These are phyloP conservation scores for Raffaelea arxii DNA, from an alignment of 2,329 filamentous ascomycete species.

Conservation along the genomic window DNA sequence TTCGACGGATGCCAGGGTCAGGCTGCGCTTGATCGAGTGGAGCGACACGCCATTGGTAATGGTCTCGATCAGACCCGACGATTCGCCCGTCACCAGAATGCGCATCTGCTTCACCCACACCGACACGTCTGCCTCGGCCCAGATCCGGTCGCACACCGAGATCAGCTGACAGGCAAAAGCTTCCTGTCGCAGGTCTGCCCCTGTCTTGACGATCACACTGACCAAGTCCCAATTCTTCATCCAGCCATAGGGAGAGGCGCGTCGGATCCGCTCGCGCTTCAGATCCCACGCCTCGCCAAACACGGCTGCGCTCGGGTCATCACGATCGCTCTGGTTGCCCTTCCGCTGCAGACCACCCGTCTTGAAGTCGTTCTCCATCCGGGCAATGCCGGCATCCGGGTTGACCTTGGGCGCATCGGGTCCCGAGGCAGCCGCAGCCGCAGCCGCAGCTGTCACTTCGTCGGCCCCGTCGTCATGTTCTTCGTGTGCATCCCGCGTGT, in stretches of 20 bases:
- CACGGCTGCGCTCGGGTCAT: constrained; percentile 76
- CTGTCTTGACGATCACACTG: constrained; percentile 82
- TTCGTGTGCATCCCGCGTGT: background rate
- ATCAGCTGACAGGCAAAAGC: constrained; percentile 83
- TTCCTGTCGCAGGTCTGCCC: constrained; percentile 72
- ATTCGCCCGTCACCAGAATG: constrained; percentile 77
- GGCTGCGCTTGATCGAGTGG: constrained; percentile 72
- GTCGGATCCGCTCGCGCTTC: constrained; percentile 75
- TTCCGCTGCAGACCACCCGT: constrained; percentile 73
- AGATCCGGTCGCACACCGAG: constrained; percentile 70
- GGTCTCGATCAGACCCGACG: constrained; percentile 75
- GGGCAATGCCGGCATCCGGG: constrained; percentile 63
- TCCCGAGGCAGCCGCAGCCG: constrained; percentile 27
- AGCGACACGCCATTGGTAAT: constrained; percentile 84
- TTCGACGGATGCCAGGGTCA: constrained; percentile 67
- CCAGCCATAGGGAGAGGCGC: constrained; percentile 76
- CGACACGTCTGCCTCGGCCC: constrained; percentile 61
- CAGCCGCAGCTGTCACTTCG: constrained; percentile 15
- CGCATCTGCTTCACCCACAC: constrained; percentile 90
- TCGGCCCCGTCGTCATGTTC: constrained; percentile 2
- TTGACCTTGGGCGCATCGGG: constrained; percentile 42
- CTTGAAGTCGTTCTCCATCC: constrained; percentile 86
- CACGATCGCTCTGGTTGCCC: constrained; percentile 72
- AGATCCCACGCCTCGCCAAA: constrained; percentile 81
- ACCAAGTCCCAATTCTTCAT: constrained; percentile 86